A percentile compares a stretch with the other conserved stretches of the same genome.
Evolutionary conservation across 2,329 filamentous ascomycete genomes (phyloP).

Genomic region (Exophiala oligosperma): DNA sequence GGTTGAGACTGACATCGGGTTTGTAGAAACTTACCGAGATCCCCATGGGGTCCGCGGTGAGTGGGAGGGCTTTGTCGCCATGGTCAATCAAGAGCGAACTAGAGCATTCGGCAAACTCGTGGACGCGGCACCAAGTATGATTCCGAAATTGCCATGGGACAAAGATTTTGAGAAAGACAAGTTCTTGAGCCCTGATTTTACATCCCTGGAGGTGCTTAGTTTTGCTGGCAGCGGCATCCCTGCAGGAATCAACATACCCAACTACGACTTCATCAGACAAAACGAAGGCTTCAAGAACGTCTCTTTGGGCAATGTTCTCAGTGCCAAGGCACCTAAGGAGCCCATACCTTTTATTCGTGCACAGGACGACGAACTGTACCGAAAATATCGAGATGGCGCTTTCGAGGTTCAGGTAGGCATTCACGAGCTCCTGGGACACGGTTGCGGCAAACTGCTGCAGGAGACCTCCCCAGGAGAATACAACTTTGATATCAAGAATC

Average conservation of each 20-base stretch:
- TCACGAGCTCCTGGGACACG: slow-evolving; percentile 85
- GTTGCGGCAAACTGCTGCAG: slow-evolving; percentile 89
- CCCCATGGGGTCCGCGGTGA: slow-evolving; percentile 78
- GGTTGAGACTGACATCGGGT: slow-evolving; percentile 79
- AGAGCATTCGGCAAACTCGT: slow-evolving; percentile 85
- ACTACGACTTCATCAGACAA: slow-evolving; percentile 61
- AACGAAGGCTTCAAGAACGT: slow-evolving; percentile 68
- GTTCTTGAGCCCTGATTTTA: slow-evolving; percentile 94
- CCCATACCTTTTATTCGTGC: slow-evolving; percentile 86
- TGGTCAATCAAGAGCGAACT: slow-evolving; percentile 85
- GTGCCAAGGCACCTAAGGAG: slow-evolving; percentile 88
- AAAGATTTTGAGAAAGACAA: slow-evolving; percentile 93
- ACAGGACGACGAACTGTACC: slow-evolving; percentile 73
- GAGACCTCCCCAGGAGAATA: slow-evolving; percentile 78
- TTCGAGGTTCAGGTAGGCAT: slow-evolving; percentile 97
- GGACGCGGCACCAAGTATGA: slow-evolving; percentile 74
- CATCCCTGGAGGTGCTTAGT: slow-evolving; percentile 84
- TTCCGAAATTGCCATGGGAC: slow-evolving; percentile 85
- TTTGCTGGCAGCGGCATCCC: slow-evolving; percentile 68
- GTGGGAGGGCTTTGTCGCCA: slow-evolving; percentile 81
- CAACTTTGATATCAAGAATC: slow-evolving; percentile 85
- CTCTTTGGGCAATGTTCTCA: slow-evolving; percentile 87
- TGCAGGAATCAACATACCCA: slow-evolving; percentile 58
- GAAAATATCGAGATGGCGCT: slow-evolving; percentile 78
- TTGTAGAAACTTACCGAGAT: slow-evolving; percentile 83